Evolutionary conservation across 1,284 basidiomycete species (phyloP), one percentile per base, ranked within the genome.

Genomic region (Hypsizygus ulmarius): DNA sequence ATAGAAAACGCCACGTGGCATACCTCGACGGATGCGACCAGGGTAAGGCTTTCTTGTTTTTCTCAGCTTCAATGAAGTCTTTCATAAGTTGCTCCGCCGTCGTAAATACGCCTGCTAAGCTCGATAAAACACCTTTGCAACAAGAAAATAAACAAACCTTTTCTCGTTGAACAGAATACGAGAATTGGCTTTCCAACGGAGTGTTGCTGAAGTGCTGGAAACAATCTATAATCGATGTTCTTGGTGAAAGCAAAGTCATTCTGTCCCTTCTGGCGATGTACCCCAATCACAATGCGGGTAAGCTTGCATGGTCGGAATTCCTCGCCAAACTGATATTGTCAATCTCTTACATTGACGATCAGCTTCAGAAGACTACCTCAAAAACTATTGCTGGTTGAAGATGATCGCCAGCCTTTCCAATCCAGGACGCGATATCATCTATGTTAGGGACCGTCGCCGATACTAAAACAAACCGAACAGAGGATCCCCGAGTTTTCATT

Each of bases 361-460:
- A 7, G n/a, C 9, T 5, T 32, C 12, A 27, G 16, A 19, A 28
- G 33, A 67, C 27, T 55, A 90, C 92, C 73, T 88, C 78, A 63
- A 87, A 90, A n/a, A 89, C 77, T 35, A 69, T 71, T 1, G 91
- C 90, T 41, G 80, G 74, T 1, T 69, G 67, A 45, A 68, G 54
- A 1, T 49, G 49, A 15, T 56, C 66, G 16, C 59, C 61, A 27
- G 59, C 58, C 27, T 68, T 70, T n/a, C 88, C 87, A 42, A 98
- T 84, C 96, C 95, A 98, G 39, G 72, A 66, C 0, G 93, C 93
- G 19, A 99, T 82, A 59, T 99, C 96, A 33, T 81, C 73, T 44
- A 95, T 87, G 58, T 99, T 99, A 0, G 96, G 96, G 8, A 93
- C 88, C 0, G 96, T 97, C 1, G 96, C 96, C 0, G 93, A 96